A percentile compares a stretch with the other conserved stretches of the same genome.
phyloP scores from a whole-genome alignment of 148 eudicot species.

The Bassia scoparia region DNA sequence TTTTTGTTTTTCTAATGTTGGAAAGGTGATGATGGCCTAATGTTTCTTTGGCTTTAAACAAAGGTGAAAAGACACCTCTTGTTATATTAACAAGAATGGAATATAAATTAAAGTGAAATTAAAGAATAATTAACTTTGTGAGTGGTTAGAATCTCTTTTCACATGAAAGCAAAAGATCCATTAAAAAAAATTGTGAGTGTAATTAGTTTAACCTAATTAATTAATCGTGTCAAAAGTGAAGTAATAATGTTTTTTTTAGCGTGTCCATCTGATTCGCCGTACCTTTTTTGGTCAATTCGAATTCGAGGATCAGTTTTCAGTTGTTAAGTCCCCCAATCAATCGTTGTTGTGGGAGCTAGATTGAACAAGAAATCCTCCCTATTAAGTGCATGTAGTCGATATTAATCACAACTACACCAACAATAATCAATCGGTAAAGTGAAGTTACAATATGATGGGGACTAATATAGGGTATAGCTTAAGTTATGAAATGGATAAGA shows the following conservation, averaged over 20 bases:
- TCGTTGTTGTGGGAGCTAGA: too few species aligned
- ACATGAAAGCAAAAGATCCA: constrained; percentile 3
- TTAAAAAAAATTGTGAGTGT: background rate
- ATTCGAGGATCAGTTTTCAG: too few species aligned
- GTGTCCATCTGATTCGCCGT: too few species aligned
- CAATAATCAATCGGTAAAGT: too few species aligned
- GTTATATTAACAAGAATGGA: background rate
- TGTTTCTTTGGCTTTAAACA: constrained; percentile 29
- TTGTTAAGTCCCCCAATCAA: too few species aligned
- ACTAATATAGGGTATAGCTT: background rate
- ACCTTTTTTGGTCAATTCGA: too few species aligned
- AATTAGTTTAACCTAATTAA: background rate
- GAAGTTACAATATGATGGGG: too few species aligned
- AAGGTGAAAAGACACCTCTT: constrained; percentile 26
- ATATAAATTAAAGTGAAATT: background rate
- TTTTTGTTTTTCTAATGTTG: constrained; percentile 12
- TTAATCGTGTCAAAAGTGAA: background rate
- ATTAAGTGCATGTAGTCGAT: too few species aligned
- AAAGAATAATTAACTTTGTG: constrained; percentile 13
- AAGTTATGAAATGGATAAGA: constrained; percentile 27
- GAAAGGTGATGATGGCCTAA: constrained; percentile 4
- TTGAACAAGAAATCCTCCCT: too few species aligned
- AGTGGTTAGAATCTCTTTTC: constrained; percentile 26
- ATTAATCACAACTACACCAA: too few species aligned
- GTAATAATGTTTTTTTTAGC: too few species aligned